Conservation (phyloP, 2,329 filamentous ascomycete species). For the Coniochaeta pulveracea region DNA sequence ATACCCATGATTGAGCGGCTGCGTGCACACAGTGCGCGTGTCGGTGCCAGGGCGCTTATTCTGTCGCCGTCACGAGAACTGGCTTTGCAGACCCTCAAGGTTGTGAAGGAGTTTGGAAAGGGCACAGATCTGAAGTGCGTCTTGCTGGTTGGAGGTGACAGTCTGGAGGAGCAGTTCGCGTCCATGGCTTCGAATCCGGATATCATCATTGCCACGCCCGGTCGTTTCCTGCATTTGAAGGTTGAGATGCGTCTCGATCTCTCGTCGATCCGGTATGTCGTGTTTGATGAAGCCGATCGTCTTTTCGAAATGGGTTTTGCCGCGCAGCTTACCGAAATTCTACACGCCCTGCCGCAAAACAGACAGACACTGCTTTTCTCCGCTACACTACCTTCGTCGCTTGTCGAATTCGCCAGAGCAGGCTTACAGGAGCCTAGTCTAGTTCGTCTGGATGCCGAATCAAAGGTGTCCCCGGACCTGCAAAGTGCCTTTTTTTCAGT, state of each 20-base stretch:
- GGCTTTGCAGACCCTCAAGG: constrained; percentile 88
- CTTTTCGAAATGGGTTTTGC: constrained; percentile 99
- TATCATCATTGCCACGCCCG: constrained; percentile 93
- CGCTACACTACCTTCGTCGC: constrained; percentile 81
- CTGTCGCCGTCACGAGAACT: constrained; percentile 89
- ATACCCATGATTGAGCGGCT: constrained; percentile 96
- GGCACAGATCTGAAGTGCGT: constrained; percentile 90
- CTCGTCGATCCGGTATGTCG: constrained; percentile 85
- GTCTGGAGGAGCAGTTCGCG: constrained; percentile 86
- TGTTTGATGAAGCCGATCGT: constrained; percentile 95
- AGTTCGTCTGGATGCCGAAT: constrained; percentile 84
- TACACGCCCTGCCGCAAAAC: constrained; percentile 72
- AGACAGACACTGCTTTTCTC: constrained; percentile 92
- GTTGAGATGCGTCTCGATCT: constrained; percentile 92
- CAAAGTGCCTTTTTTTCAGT: constrained; percentile 90
- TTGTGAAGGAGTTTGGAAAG: constrained; percentile 85
- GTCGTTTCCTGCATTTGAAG: constrained; percentile 91
- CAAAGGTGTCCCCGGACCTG: constrained; percentile 92
- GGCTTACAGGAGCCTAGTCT: constrained; percentile 87
- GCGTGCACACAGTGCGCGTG: constrained; percentile 74
- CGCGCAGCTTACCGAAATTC: constrained; percentile 82
- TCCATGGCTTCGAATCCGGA: constrained; percentile 92
- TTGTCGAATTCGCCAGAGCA: constrained; percentile 92
- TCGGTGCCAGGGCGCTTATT: constrained; percentile 78
- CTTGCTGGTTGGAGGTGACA: constrained; percentile 87